Percentiles rank a stretch among this genome's conserved stretches.
These are phyloP conservation scores for Laburnicola sp. DNA, from an alignment of 2,329 filamentous ascomycete species.

Conservation along the genomic window DNA sequence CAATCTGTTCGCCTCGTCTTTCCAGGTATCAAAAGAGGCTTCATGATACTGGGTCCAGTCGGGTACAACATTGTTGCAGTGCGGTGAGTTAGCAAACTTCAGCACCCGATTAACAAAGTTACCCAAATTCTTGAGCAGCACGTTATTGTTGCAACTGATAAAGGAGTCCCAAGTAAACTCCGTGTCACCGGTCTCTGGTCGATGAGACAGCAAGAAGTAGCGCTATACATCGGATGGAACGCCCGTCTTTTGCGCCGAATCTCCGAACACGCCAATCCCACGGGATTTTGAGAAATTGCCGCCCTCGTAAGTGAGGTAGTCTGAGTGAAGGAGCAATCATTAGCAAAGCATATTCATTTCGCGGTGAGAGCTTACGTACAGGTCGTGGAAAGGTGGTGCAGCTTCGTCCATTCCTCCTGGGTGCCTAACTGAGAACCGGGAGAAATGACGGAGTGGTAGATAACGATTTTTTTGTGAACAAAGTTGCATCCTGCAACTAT, in stretches of 20 bases:
- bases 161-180: constrained; percentile 84
- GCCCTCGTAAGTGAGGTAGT: constrained; percentile 55
- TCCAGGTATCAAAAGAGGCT: constrained; percentile 34
- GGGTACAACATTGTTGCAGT: constrained; percentile 59
- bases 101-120: constrained; percentile 56
- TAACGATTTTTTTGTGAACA: constrained; percentile 47
- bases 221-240: constrained; percentile 80
- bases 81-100: constrained; percentile 69
- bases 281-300: constrained; percentile 89
- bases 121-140: constrained; percentile 69
- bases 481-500: constrained; percentile 53
- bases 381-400: constrained; percentile 80
- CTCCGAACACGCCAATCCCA: constrained; percentile 83
- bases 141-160: constrained; percentile 77
- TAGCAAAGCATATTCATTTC: background rate
- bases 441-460: constrained; percentile 84
- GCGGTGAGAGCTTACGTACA: background rate
- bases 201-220: constrained; percentile 78
- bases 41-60: constrained; percentile 57
- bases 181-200: constrained; percentile 77
- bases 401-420: constrained; percentile 77
- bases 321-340: constrained; percentile 36
- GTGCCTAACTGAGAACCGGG: constrained; percentile 80
- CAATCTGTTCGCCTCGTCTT: constrained; percentile 61
- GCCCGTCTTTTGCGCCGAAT: constrained; percentile 78